These are phyloP conservation scores for Lasiosphaeris hirsuta DNA, from an alignment of 495 filamentous ascomycete species.

Conservation along the genomic window DNA sequence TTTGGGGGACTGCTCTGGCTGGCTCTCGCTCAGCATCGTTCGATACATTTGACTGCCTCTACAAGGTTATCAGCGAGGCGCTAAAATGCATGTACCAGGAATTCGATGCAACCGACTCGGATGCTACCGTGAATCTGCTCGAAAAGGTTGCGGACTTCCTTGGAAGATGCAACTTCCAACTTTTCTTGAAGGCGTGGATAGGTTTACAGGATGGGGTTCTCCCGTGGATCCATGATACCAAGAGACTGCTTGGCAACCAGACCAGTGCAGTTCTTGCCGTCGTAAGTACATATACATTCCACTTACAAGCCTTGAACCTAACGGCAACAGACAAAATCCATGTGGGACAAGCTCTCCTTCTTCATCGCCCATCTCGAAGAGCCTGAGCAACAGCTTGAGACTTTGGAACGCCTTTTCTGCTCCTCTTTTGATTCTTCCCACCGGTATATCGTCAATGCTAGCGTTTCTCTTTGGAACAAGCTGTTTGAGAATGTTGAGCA, in stretches of 20 bases:
- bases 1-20: conserved; percentile 55
- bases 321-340: conserved; percentile 32
- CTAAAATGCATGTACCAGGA: conserved; percentile 45
- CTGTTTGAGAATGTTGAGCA: conserved; percentile 36
- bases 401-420: conserved; percentile 39
- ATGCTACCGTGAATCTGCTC: conserved; percentile 28
- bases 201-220: conserved; percentile 58
- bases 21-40: conserved; percentile 43
- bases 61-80: conserved; percentile 47
- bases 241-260: conserved; percentile 33
- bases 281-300: conserved; percentile 30
- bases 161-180: conserved; percentile 34
- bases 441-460: conserved; percentile 38
- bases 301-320: conserved; percentile 11
- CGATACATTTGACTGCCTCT: conserved; percentile 61
- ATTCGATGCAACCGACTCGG: conserved; percentile 20
- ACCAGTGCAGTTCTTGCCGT: conserved; percentile 26
- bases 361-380: conserved; percentile 28
- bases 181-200: conserved; percentile 40
- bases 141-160: conserved; percentile 36
- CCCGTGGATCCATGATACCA: conserved; percentile 58
- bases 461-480: conserved; percentile 43
- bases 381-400: conserved; percentile 36
- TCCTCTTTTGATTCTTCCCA: conserved; percentile 49
- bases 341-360: conserved; percentile 42